Evolutionary conservation across 2,329 filamentous ascomycete genomes (phyloP), one percentile per base, ranked within the genome.

Genomic region (Rutstroemia sp.): DNA sequence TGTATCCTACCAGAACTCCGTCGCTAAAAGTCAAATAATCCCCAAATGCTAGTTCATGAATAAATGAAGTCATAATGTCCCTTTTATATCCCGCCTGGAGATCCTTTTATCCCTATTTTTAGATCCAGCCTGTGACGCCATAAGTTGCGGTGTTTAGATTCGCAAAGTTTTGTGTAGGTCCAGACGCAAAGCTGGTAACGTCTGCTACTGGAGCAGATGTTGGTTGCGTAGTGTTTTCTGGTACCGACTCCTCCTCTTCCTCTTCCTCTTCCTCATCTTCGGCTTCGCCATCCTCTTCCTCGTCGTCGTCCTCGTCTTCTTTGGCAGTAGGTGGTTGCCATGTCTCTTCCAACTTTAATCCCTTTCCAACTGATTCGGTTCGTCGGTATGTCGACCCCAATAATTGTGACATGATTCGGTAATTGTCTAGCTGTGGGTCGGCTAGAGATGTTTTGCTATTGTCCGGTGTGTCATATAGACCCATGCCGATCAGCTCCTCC

Each of bases 401-500:
- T 18, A 88, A 69, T 25, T 77, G 76, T 56, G 81, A 79, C 5
- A 63, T 54, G 4, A 77, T 77, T 50, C 77, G 69, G 71, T 83
- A 77, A 72, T 80, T 76, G 70, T 82, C 73, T 54, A 80, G 68
- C 51, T 77, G 73, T 30, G 76, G 73, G 55, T 80, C 78, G 19
- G 74, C 71, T 8, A 63, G 57, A 9, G 61, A 52, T 14, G 60
- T 52, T 7, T 76, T 71, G 44, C 71, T 65, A 65, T 81, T 79
- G 55, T 85, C 85, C 0, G 87, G 87, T 4, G 81, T 75, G 65
- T 90, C 88, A 70, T 94, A 94, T 0, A 94, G 79, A 0, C 89
- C 89, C 80, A 94, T 86, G 19, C 88, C 88, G n/a, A 91, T 79
- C 1, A 92, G 77, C 58, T 90, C 86, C 65, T 91, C 87, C 39